Percentiles rank a stretch among this genome's conserved stretches.
Conservation (phyloP, 176 grass and related monocot genomes). For the Carex myosuroides region DNA sequence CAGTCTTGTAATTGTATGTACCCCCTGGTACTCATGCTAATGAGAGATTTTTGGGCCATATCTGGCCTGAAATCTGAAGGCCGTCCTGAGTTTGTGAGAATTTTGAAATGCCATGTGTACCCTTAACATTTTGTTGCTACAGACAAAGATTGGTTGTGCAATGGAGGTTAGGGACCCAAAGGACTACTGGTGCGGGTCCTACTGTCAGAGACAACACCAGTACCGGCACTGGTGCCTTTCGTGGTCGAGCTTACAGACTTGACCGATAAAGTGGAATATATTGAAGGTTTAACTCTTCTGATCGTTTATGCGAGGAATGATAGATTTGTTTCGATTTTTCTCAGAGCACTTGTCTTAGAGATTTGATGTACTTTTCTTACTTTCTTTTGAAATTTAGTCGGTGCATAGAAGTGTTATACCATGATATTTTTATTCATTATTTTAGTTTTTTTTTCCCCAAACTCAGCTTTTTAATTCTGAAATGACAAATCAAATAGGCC, state of each 20-base stretch:
- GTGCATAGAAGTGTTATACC: background rate
- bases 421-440: too few relatives aligned
- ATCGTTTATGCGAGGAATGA: background rate
- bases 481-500: background rate
- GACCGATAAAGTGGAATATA: slow-evolving; percentile 28
- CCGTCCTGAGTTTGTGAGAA: background rate
- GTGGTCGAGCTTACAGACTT: slow-evolving; percentile 73
- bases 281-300: background rate
- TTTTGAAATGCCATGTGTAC: background rate
- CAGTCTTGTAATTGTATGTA: background rate
- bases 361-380: background rate
- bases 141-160: slow-evolving; percentile 80
- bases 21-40: slow-evolving; percentile 1
- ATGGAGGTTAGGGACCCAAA: slow-evolving; percentile 49
- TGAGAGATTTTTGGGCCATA: background rate
- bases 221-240: slow-evolving; percentile 38
- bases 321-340: background rate
- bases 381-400: background rate
- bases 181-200: slow-evolving; percentile 17
- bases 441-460: too few relatives aligned
- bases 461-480: too few relatives aligned
- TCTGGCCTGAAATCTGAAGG: background rate
- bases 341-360: background rate
- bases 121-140: slow-evolving; percentile 56
- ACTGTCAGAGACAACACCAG: slow-evolving; percentile 23